These are phyloP conservation scores for Exutisphaerella laricina DNA, from an alignment of 2,329 filamentous ascomycete genomes.

Conservation along the genomic window DNA sequence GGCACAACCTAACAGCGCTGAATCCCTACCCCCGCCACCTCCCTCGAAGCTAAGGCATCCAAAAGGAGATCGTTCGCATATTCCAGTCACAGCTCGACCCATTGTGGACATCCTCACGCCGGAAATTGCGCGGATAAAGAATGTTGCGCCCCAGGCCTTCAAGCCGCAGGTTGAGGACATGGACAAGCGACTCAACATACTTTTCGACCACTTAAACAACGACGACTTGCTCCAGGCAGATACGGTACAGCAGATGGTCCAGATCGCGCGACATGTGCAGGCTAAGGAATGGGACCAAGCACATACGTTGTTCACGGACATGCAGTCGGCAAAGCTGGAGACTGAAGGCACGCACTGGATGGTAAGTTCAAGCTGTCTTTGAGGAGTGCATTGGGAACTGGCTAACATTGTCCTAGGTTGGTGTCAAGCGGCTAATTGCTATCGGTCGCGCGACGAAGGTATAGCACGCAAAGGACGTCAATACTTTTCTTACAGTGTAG, in stretches of 20 bases:
- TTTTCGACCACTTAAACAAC: slow-evolving; percentile 98
- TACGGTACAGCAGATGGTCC: slow-evolving; percentile 62
- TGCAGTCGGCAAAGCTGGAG: slow-evolving; percentile 46
- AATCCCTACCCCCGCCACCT: slow-evolving; percentile 10
- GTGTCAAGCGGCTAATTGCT: slow-evolving; percentile 37
- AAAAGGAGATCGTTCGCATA: slow-evolving; percentile 78
- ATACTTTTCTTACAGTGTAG: too few relatives aligned
- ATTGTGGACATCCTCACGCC: slow-evolving; percentile 74
- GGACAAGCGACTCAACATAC: slow-evolving; percentile 77
- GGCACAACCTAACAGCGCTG: slow-evolving; percentile 9
- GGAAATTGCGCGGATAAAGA: slow-evolving; percentile 84
- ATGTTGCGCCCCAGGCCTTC: slow-evolving; percentile 79
- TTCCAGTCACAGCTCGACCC: slow-evolving; percentile 67
- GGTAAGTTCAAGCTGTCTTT: slow-evolving; percentile 35
- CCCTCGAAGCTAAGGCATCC: slow-evolving; percentile 40
- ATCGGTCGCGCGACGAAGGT: slow-evolving; percentile 35
- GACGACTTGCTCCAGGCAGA: slow-evolving; percentile 79
- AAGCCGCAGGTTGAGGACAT: slow-evolving; percentile 87
- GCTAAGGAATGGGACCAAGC: slow-evolving; percentile 43
- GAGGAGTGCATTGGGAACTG: neutral
- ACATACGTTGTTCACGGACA: slow-evolving; percentile 39
- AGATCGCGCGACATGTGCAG: slow-evolving; percentile 45
- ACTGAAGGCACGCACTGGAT: slow-evolving; percentile 47
- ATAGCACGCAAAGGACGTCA: too few relatives aligned
- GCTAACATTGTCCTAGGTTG: slow-evolving; percentile 26